Percentiles rank a stretch among this genome's conserved stretches.
phyloP scores from a whole-genome alignment of 176 grass and related monocot species.

The Cenchrus fungigraminus region DNA sequence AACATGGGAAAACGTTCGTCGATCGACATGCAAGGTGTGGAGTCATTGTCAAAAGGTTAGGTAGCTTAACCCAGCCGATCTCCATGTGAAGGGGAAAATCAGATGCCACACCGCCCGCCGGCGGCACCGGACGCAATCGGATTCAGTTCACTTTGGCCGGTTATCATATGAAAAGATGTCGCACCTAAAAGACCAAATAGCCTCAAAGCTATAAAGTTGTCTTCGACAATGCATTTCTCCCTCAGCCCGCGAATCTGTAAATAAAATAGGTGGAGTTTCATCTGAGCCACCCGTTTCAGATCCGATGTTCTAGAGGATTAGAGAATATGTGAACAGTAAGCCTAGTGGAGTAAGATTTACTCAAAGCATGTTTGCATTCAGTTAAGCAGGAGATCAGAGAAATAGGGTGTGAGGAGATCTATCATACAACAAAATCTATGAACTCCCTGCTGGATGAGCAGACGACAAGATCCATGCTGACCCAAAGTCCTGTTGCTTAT shows the following conservation, averaged over 20 bases:
- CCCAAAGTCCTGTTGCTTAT: neutral
- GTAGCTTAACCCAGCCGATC: slow-evolving; percentile 38
- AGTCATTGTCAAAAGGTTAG: slow-evolving; percentile 40
- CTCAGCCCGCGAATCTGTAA: neutral
- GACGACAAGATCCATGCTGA: neutral
- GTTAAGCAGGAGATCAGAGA: neutral
- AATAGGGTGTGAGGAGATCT: neutral
- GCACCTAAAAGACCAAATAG: slow-evolving; percentile 46
- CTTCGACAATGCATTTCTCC: neutral
- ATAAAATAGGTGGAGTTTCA: slow-evolving; percentile 30
- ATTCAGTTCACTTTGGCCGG: slow-evolving; percentile 46
- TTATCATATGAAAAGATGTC: slow-evolving; percentile 51
- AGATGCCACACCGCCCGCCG: slow-evolving; percentile 31
- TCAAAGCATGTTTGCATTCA: neutral
- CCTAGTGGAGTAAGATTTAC: slow-evolving; percentile 21
- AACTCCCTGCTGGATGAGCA: neutral
- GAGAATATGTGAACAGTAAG: slow-evolving; percentile 18
- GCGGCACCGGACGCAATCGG: slow-evolving; percentile 2
- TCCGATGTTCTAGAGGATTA: slow-evolving; percentile 15
- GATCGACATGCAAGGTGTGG: slow-evolving; percentile 1
- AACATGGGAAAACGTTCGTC: neutral
- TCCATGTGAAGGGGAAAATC: slow-evolving; percentile 58
- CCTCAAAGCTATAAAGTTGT: slow-evolving; percentile 37
- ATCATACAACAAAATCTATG: neutral
- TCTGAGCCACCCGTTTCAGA: slow-evolving; percentile 36